A percentile compares a stretch with the other conserved stretches of the same genome.
These are phyloP conservation scores for Coprinopsis sp. DNA, from an alignment of 768 basidiomycete genomes.

Conservation along the genomic window DNA sequence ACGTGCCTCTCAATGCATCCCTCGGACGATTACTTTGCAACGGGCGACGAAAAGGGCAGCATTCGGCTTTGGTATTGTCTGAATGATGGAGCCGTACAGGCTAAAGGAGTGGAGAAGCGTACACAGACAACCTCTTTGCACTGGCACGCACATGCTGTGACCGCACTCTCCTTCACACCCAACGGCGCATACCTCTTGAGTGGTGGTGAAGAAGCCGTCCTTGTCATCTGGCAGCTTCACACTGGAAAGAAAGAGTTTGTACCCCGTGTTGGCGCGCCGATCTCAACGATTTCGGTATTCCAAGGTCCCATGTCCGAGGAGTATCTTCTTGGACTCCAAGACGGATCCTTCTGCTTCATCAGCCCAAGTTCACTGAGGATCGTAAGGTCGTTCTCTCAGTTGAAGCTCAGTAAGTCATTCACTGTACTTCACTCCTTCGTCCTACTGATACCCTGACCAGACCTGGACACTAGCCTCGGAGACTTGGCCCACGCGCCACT, in stretches of 20 bases:
- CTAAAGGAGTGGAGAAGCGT: slow-evolving; percentile 66
- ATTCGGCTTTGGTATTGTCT: slow-evolving; percentile 94
- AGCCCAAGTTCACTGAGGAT: slow-evolving; percentile 69
- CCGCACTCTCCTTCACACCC: slow-evolving; percentile 78
- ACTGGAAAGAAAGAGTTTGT: slow-evolving; percentile 88
- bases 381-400: slow-evolving; percentile 64
- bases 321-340: slow-evolving; percentile 76
- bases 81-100: slow-evolving; percentile 49
- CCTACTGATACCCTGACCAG: slow-evolving; percentile 16
- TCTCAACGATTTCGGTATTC: slow-evolving; percentile 62
- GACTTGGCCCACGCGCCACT: slow-evolving; percentile 54
- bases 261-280: slow-evolving; percentile 86
- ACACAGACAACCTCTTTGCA: slow-evolving; percentile 84
- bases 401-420: slow-evolving; percentile 63
- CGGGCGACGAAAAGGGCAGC: slow-evolving; percentile 81
- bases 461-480: slow-evolving; percentile 25
- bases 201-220: slow-evolving; percentile 91
- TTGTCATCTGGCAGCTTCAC: slow-evolving; percentile 97
- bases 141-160: slow-evolving; percentile 96
- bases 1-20: slow-evolving; percentile 89
- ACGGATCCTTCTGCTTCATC: slow-evolving; percentile 77
- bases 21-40: slow-evolving; percentile 88
- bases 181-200: slow-evolving; percentile 92
- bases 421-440: slow-evolving; percentile 1
- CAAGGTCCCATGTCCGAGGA: slow-evolving; percentile 65